Evolutionary conservation across 768 basidiomycete species (phyloP).

Genomic region (Boletus huronensis): DNA sequence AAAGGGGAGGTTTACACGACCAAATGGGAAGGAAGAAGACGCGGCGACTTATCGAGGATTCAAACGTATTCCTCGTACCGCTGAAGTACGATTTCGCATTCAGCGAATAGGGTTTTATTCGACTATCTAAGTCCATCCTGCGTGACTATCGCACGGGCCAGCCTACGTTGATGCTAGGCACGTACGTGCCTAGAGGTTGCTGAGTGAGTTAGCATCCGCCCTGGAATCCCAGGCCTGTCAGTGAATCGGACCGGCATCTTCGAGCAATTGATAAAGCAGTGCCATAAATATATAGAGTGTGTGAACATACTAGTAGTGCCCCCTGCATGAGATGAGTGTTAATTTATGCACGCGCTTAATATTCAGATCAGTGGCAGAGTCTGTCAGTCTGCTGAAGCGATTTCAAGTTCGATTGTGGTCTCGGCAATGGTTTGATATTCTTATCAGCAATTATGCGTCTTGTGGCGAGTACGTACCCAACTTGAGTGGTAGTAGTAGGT

Average conservation of each 20-base stretch:
- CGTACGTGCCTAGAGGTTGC: background rate
- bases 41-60: background rate
- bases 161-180: background rate
- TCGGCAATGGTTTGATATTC: no score
- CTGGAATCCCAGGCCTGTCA: slow-evolving; percentile 17
- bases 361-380: no score
- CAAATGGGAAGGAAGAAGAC: background rate
- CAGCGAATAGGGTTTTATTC: background rate
- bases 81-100: background rate
- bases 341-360: background rate
- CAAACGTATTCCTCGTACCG: background rate
- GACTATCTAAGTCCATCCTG: background rate
- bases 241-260: background rate
- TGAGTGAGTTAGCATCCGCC: background rate
- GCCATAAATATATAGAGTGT: background rate
- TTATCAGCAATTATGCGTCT: no score
- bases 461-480: no score
- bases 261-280: background rate
- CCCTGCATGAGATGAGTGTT: background rate
- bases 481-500: no score
- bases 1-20: background rate
- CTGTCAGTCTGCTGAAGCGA: no score
- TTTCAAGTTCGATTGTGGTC: no score
- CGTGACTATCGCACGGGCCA: background rate
- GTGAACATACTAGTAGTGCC: background rate